Evolutionary conservation across 805 yeast genomes (phyloP), one percentile per base, ranked within the genome.

Genomic region (Saitoella complicata): DNA sequence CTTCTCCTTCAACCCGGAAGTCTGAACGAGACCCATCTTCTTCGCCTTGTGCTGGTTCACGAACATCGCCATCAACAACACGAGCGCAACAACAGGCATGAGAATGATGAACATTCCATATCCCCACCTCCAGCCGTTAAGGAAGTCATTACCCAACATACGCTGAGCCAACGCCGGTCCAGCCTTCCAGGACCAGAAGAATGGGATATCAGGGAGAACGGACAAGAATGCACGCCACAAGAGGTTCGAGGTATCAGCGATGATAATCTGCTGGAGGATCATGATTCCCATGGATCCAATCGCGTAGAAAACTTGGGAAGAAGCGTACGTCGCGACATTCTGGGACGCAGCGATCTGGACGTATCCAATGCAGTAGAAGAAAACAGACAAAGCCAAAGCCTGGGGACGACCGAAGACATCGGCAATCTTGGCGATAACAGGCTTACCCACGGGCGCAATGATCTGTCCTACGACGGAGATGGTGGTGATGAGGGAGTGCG

Each of bases 61-160:
- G 37, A 39, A 43, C n/a, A 54, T 42, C 4, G 49, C 51, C 10
- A 40, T 10, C 38, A 54, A 39, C 12, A 54, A 44, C 31, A 56
- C 57, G n/a, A 53, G 21, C 1, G 51, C 46, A 3, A 62, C 64
- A 31, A 62, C 63, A 4, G 74, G 73, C 49, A 64, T 58, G 31
- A 71, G 61, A 38, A 71, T 63, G 29, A 69, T 64, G 58, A 70
- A 71, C 58, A 69, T 62, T 44, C 73, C 73, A 51, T 64, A 69
- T 31, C 73, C 76, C 71, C 72, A 68, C 56, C 74, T 63, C 78
- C 78, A 72, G 10, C 11, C 11, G 10, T 33, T 9, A 2, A 11
- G 3, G n/a, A 9, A 33, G 36, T 9, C 36, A 33, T 33, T 33
- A 33, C 36, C 10, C 11, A 33, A 11, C 11, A 33, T 10, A 9